These are phyloP conservation scores for Pleurotus platypus DNA, from an alignment of 768 basidiomycete genomes.

Conservation along the genomic window DNA sequence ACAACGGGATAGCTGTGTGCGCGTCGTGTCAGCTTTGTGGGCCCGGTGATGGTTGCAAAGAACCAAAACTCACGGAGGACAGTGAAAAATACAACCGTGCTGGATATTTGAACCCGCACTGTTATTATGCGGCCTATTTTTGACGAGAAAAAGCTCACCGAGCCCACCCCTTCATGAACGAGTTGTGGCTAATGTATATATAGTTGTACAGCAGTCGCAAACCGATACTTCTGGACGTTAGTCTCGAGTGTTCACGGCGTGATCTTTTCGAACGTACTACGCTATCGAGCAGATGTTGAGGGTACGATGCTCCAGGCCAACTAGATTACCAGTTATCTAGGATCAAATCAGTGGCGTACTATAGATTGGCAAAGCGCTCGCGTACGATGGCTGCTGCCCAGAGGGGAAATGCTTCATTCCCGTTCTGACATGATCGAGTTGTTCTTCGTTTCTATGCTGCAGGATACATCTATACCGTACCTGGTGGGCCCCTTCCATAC, in stretches of 20 bases:
- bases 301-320: slow-evolving; percentile 24
- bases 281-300: slow-evolving; percentile 26
- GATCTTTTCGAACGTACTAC: slow-evolving; percentile 20
- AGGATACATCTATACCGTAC: not conserved
- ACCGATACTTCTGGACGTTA: slow-evolving; percentile 2
- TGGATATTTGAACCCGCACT: not conserved
- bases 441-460: not conserved
- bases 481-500: slow-evolving; percentile 34
- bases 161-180: slow-evolving; percentile 4
- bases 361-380: too few species aligned
- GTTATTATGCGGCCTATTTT: not conserved
- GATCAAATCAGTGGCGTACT: not conserved
- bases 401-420: slow-evolving; percentile 28
- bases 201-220: slow-evolving; percentile 18
- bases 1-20: slow-evolving; percentile 1
- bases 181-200: slow-evolving; percentile 19
- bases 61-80: not conserved
- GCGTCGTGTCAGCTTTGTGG: not conserved
- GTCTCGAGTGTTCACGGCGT: not conserved
- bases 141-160: not conserved
- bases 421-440: slow-evolving; percentile 17
- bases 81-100: not conserved
- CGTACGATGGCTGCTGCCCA: slow-evolving; percentile 30
- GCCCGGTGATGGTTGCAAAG: not conserved
- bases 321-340: slow-evolving; percentile 27